phyloP scores from a whole-genome alignment of 2,329 filamentous ascomycete species.

The Huntiella bhutanensis region DNA sequence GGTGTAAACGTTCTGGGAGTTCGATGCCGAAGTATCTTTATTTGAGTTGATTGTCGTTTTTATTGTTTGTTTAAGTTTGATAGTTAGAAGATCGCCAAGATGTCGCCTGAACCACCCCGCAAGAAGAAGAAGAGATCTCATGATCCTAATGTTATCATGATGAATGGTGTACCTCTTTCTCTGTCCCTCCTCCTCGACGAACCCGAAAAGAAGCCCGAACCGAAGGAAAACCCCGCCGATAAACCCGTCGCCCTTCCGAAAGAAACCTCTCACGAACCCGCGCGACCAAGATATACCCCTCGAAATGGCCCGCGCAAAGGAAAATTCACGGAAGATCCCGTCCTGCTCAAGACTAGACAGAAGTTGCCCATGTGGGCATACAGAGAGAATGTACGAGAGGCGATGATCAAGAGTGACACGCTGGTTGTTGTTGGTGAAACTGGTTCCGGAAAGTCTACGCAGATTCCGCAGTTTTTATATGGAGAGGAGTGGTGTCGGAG shows the following conservation, averaged over 20 bases:
- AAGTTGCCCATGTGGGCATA: slow-evolving; percentile 66
- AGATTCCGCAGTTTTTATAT: slow-evolving; percentile 79
- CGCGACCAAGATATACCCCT: neutral
- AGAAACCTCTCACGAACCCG: neutral
- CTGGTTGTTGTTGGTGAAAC: slow-evolving; percentile 84
- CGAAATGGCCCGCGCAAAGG: neutral
- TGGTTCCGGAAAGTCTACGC: slow-evolving; percentile 90
- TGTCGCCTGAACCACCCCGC: slow-evolving; percentile 14
- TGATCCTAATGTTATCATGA: slow-evolving; percentile 22
- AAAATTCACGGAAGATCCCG: slow-evolving; percentile 16
- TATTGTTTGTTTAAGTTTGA: neutral
- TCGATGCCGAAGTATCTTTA: neutral
- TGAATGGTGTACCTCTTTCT: slow-evolving; percentile 30
- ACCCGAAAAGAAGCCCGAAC: slow-evolving; percentile 15
- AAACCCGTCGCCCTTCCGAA: neutral
- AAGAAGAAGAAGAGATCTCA: slow-evolving; percentile 22
- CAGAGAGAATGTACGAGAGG: slow-evolving; percentile 46
- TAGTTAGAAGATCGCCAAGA: neutral
- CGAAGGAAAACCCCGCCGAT: slow-evolving; percentile 19
- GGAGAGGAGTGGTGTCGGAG: slow-evolving; percentile 60
- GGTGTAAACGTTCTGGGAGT: neutral
- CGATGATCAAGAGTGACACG: slow-evolving; percentile 46
- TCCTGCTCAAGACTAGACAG: slow-evolving; percentile 33
- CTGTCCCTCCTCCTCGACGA: slow-evolving; percentile 29
- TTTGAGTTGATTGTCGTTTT: neutral